Percentiles rank a stretch among this genome's conserved stretches.
Evolutionary conservation across 805 yeast genomes (phyloP).

Genomic region (Candida andamanensis): DNA sequence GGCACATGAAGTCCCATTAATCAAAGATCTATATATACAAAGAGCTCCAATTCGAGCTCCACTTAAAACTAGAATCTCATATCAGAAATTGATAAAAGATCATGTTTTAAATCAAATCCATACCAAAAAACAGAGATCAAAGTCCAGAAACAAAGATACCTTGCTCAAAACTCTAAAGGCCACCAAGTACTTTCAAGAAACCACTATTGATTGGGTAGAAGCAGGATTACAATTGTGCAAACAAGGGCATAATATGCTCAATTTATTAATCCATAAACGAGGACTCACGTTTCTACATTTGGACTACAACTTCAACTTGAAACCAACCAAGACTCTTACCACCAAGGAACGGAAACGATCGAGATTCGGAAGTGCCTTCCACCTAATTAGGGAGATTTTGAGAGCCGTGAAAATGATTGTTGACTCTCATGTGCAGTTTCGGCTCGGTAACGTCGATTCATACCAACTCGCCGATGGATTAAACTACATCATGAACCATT

Average conservation of each 20-base stretch:
- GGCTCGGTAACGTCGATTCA: slow-evolving; percentile 88
- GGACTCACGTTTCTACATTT: slow-evolving; percentile 90
- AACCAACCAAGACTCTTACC: slow-evolving; percentile 93
- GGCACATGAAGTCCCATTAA: slow-evolving; percentile 84
- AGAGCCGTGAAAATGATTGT: slow-evolving; percentile 81
- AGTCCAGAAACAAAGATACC: slow-evolving; percentile 45
- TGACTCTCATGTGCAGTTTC: slow-evolving; percentile 87
- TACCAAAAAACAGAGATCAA: slow-evolving; percentile 26
- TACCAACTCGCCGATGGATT: slow-evolving; percentile 94
- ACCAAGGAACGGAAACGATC: slow-evolving; percentile 96
- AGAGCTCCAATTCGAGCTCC: slow-evolving; percentile 60
- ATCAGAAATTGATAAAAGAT: slow-evolving; percentile 81
- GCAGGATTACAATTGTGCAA: slow-evolving; percentile 92
- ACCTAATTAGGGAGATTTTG: slow-evolving; percentile 82
- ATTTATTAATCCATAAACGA: slow-evolving; percentile 79
- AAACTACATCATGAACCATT: slow-evolving; percentile 82
- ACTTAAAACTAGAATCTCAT: slow-evolving; percentile 76
- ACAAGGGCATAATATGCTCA: slow-evolving; percentile 93
- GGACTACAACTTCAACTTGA: slow-evolving; percentile 91
- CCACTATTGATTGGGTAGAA: slow-evolving; percentile 96
- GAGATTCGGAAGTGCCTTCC: slow-evolving; percentile 95
- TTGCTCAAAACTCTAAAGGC: slow-evolving; percentile 61
- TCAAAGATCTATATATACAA: slow-evolving; percentile 77
- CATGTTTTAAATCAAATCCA: slow-evolving; percentile 70
- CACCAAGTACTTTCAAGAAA: slow-evolving; percentile 87